Conservation (phyloP, 192 early-diverging fungal genomes). For the Umbelopsis sp. region DNA sequence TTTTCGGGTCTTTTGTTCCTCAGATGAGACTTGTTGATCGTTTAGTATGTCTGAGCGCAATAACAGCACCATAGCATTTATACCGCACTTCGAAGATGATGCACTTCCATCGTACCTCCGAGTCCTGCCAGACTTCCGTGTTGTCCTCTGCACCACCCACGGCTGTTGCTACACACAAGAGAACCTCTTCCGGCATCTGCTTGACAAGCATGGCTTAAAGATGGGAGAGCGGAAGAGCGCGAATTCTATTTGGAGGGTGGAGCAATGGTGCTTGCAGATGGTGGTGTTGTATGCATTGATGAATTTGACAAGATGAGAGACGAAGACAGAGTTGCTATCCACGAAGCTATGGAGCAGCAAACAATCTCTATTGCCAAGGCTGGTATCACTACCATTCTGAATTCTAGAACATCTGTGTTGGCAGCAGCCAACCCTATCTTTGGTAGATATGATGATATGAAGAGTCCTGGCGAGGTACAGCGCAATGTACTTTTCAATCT, state of each 20-base stretch:
- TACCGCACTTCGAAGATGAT: too few relatives aligned
- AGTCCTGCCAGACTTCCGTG: too few relatives aligned
- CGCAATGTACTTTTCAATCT: neutral
- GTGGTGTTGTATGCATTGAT: conserved; percentile 99
- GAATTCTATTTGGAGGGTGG: conserved; percentile 99
- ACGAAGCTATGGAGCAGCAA: conserved; percentile 99
- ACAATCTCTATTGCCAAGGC: conserved; percentile 99
- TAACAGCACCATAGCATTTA: too few relatives aligned
- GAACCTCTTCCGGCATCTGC: too few relatives aligned
- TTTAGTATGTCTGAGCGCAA: too few relatives aligned
- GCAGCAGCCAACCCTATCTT: conserved; percentile 99
- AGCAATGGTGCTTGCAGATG: conserved; percentile 98
- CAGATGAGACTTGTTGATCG: too few relatives aligned
- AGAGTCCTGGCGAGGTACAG: conserved; percentile 88
- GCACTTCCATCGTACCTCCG: too few relatives aligned
- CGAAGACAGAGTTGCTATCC: conserved; percentile 99
- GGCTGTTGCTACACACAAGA: too few relatives aligned
- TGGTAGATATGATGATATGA: conserved; percentile 98
- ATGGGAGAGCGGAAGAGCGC: too few relatives aligned
- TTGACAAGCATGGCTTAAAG: too few relatives aligned
- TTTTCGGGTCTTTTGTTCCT: too few relatives aligned
- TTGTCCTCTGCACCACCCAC: too few relatives aligned
- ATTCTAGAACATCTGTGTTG: conserved; percentile 94
- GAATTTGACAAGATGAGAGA: conserved; percentile 99
- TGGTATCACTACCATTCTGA: conserved; percentile 98